These are phyloP conservation scores for Penicillium freii DNA, from an alignment of 2,329 filamentous ascomycete genomes.

Conservation along the genomic window DNA sequence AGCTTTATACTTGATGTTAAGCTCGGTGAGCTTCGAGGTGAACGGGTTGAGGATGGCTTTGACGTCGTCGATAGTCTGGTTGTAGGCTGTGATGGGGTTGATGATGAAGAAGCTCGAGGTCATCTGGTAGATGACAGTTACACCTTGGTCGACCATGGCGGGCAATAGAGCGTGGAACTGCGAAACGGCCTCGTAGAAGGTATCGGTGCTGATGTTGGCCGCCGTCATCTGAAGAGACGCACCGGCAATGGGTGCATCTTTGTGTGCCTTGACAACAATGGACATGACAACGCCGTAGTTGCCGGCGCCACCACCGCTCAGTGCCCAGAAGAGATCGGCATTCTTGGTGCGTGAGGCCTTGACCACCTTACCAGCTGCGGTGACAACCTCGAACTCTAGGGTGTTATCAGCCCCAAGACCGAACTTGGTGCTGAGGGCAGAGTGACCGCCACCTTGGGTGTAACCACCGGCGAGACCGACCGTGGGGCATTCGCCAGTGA, in stretches of 20 bases:
- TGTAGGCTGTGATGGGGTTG: conserved; percentile 49
- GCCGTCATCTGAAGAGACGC: conserved; percentile 45
- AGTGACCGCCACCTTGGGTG: conserved; percentile 61
- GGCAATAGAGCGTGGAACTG: conserved; percentile 53
- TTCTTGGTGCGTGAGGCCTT: conserved; percentile 16
- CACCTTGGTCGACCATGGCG: conserved; percentile 51
- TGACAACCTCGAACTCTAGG: conserved; percentile 57
- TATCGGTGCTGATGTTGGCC: conserved; percentile 39
- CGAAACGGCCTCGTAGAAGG: conserved; percentile 52
- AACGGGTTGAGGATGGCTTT: conserved; percentile 48
- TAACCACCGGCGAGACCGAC: conserved; percentile 62
- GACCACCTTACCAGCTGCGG: conserved; percentile 32
- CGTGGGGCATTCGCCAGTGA: conserved; percentile 55
- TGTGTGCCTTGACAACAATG: conserved; percentile 54
- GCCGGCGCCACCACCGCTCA: conserved; percentile 45
- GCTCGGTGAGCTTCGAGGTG: conserved; percentile 38
- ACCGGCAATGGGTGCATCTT: conserved; percentile 45
- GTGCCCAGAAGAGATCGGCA: conserved; percentile 23
- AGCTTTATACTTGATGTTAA: conserved; percentile 36
- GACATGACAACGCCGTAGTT: conserved; percentile 59
- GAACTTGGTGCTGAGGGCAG: conserved; percentile 52
- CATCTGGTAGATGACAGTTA: conserved; percentile 52
- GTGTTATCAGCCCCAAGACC: conserved; percentile 62
- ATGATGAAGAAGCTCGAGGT: conserved; percentile 51
- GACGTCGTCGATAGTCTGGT: conserved; percentile 47